Evolutionary conservation across 108 stramenopile species (phyloP).

Genomic region (Conticribra weissflogii): DNA sequence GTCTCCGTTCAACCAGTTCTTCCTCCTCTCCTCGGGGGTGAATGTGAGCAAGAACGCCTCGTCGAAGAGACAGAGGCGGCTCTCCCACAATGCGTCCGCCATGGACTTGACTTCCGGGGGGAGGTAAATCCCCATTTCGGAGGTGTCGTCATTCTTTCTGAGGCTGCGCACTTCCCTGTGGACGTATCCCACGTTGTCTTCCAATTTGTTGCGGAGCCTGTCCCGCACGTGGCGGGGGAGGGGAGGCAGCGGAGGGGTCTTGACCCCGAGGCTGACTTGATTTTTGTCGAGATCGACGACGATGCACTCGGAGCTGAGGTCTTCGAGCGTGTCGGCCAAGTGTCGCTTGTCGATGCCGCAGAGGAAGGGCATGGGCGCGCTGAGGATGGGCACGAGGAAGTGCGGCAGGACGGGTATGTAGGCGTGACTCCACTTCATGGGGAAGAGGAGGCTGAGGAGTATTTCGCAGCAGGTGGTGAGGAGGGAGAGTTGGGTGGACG

Average conservation of each 20-base stretch:
- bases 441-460: conserved; percentile 87
- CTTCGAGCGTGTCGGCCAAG: conserved; percentile 71
- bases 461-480: conserved; percentile 87
- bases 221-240: conserved; percentile 62
- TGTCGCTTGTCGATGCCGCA: conserved; percentile 86
- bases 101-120: conserved; percentile 70
- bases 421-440: conserved; percentile 90
- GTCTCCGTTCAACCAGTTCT: conserved; percentile 81
- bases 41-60: conserved; percentile 82
- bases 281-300: conserved; percentile 89
- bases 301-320: conserved; percentile 75
- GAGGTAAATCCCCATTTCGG: conserved; percentile 70
- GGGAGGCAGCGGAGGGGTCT: conserved; percentile 65
- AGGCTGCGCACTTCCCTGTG: conserved; percentile 74
- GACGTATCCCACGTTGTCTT: conserved; percentile 70
- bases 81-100: conserved; percentile 85
- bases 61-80: conserved; percentile 68
- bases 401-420: conserved; percentile 86
- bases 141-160: conserved; percentile 68
- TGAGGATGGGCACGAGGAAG: conserved; percentile 80
- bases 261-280: conserved; percentile 65
- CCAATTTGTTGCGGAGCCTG: conserved; percentile 53
- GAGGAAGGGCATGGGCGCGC: conserved; percentile 86
- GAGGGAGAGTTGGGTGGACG: conserved; percentile 85
- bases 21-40: conserved; percentile 77